Base-by-base conservation (phyloP, 352 stramenopile species). In the Phytopythium mirpurense region DNA sequence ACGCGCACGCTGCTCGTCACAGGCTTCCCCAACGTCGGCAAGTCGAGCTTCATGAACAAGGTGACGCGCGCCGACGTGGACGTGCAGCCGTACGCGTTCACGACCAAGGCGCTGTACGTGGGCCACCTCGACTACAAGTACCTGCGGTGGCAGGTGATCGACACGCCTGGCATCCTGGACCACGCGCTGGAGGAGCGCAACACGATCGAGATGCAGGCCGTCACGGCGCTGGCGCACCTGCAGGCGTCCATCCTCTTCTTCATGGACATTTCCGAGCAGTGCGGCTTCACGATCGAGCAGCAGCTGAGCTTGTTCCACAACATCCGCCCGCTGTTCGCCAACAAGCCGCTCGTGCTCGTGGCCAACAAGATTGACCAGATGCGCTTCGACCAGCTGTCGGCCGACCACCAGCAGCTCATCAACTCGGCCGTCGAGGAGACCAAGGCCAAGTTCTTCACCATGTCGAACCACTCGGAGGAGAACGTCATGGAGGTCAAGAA, bases 1-100 rank as follows among this genome's bases (percentile, higher is more conserved):
- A 99, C 97, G 29, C 89, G 97, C 42, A 99, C 97, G 31, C 72
- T 99, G 45, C 79, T 99, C 16, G 91, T 99, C 65, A 99, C 94
- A 57, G 97, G 97, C 40, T 99, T 97, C 67, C 97, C 97, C 24
- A 99, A 99, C 67, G 97, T 99, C n/a, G 97, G 97, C 52, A 99
- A 99, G 78, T 98, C 90, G 26, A 98, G 88, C 66, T 99, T 99
- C 74, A 99, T 99, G 97, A 99, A 99, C 88, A 99, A 99, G 78
- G 97, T 99, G 42, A 99, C 97, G 15, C 77, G 97, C 29, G 97
- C 97, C 21, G 97, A 99, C 60, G 97, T 99, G 29, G 97, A 99
- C 59, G 97, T 99, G 38, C 97, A 99, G 76, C 97, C 97, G 8
- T 95, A 95, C 73, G 97, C 97, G 5, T 99, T 99, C 69, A 99